A percentile compares a stretch with the other conserved stretches of the same genome.
These are phyloP conservation scores for Rhodotorula sp. DNA, from an alignment of 1,284 basidiomycete genomes.

Conservation along the genomic window DNA sequence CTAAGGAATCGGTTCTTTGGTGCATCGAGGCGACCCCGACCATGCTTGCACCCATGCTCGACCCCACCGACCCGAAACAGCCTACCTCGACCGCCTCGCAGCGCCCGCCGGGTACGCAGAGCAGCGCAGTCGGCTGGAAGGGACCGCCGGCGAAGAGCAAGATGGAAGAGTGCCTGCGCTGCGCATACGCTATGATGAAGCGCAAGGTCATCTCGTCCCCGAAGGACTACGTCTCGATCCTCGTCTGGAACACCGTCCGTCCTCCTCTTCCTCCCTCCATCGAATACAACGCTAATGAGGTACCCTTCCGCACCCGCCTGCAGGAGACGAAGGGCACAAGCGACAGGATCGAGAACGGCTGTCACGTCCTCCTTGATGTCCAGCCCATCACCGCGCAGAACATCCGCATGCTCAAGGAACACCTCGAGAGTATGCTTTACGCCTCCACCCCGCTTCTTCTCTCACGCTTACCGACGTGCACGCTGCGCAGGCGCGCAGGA, in stretches of 20 bases:
- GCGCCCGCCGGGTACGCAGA: neutral
- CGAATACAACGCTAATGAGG: too few relatives aligned
- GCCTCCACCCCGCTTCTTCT: neutral
- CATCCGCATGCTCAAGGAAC: constrained; percentile 69
- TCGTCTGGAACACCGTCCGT: constrained; percentile 89
- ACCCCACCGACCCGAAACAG: constrained; percentile 50
- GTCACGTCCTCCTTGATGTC: constrained; percentile 74
- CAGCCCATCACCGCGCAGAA: constrained; percentile 74
- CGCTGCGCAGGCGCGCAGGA: constrained; percentile 43
- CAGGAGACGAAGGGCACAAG: constrained; percentile 59
- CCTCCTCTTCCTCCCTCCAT: neutral
- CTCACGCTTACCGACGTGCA: neutral
- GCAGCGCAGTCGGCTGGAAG: constrained; percentile 18
- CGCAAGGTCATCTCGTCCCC: constrained; percentile 43
- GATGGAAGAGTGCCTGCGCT: constrained; percentile 36
- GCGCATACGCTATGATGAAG: constrained; percentile 42
- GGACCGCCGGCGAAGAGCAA: constrained; percentile 32
- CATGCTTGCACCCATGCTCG: constrained; percentile 74
- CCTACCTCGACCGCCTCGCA: constrained; percentile 4
- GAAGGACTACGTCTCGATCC: constrained; percentile 61
- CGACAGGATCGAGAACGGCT: constrained; percentile 63
- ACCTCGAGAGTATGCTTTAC: constrained; percentile 64
- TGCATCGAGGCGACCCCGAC: constrained; percentile 88
- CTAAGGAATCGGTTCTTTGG: constrained; percentile 82
- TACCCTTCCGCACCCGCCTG: neutral